A percentile compares a stretch with the other conserved stretches of the same genome.
Evolutionary conservation across 2,329 filamentous ascomycete species (phyloP).

Genomic region (Onygenales sp.): DNA sequence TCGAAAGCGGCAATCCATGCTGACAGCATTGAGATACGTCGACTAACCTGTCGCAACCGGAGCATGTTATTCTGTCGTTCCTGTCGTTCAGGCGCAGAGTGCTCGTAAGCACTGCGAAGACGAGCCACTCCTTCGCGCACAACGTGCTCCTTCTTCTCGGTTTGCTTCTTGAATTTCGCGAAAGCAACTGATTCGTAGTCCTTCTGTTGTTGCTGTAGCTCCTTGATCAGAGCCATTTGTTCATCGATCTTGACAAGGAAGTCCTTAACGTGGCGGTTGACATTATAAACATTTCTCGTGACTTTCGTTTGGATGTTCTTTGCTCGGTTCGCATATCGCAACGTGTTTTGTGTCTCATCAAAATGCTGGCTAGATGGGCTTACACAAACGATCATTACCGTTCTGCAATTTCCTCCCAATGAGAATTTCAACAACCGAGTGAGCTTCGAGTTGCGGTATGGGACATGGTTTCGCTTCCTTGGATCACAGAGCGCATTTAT

Average conservation of each 20-base stretch:
- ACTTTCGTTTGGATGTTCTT: conserved; percentile 99
- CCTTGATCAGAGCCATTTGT: conserved; percentile 93
- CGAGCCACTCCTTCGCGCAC: conserved; percentile 70
- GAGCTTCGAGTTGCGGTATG: conserved; percentile 95
- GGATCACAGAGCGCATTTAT: conserved; percentile 97
- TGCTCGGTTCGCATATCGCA: conserved; percentile 92
- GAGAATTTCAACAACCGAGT: conserved; percentile 95
- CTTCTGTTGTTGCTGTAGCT: conserved; percentile 86
- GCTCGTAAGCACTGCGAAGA: conserved; percentile 73
- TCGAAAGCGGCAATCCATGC: conserved; percentile 93
- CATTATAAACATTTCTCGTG: conserved; percentile 97
- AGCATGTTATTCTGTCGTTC: conserved; percentile 74
- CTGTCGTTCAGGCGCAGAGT: conserved; percentile 65
- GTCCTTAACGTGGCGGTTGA: conserved; percentile 97
- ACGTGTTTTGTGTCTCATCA: conserved; percentile 95
- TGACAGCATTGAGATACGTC: conserved; percentile 75
- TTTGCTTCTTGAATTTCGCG: conserved; percentile 82
- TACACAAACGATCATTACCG: conserved; percentile 98
- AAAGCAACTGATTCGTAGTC: conserved; percentile 75
- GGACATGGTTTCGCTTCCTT: conserved; percentile 84
- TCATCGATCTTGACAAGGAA: conserved; percentile 99
- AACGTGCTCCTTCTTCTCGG: conserved; percentile 69
- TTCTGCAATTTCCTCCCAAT: conserved; percentile 94
- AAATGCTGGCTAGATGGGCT: conserved; percentile 95
- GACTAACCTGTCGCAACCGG: conserved; percentile 70